A percentile compares a stretch with the other conserved stretches of the same genome.
These are phyloP conservation scores for Aspergillus hancockii DNA, from an alignment of 495 filamentous ascomycete genomes.

Conservation along the genomic window DNA sequence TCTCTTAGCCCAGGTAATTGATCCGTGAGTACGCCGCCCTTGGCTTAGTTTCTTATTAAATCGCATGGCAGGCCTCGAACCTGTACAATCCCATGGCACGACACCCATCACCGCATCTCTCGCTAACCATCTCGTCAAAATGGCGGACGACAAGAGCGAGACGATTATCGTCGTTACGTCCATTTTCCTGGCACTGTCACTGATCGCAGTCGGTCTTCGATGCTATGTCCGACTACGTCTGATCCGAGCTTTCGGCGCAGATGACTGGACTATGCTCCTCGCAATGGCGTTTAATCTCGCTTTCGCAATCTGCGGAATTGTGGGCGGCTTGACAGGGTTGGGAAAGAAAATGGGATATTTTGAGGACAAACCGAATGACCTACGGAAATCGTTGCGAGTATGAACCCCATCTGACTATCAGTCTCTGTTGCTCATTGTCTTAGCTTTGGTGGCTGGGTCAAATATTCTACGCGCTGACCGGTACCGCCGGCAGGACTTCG, in stretches of 20 bases:
- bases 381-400: neutral
- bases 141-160: constrained; percentile 3
- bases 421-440: constrained; percentile 5
- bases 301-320: neutral
- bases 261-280: constrained; percentile 6
- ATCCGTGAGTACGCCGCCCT: neutral
- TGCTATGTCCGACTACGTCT: constrained; percentile 2
- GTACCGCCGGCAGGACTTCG: constrained; percentile 31
- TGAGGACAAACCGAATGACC: neutral
- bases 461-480: constrained; percentile 33
- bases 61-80: neutral
- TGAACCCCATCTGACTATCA: neutral
- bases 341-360: neutral
- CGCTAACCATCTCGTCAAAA: neutral
- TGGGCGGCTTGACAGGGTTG: neutral
- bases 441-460: constrained; percentile 32
- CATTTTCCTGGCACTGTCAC: neutral
- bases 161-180: neutral
- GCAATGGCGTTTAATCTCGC: neutral
- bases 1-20: neutral
- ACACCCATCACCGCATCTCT: neutral
- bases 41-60: neutral
- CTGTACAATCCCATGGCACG: neutral
- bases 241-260: constrained; percentile 1
- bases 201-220: neutral